Base-by-base conservation (phyloP, 1,284 basidiomycete species). In the Anthracocystis setariae region DNA sequence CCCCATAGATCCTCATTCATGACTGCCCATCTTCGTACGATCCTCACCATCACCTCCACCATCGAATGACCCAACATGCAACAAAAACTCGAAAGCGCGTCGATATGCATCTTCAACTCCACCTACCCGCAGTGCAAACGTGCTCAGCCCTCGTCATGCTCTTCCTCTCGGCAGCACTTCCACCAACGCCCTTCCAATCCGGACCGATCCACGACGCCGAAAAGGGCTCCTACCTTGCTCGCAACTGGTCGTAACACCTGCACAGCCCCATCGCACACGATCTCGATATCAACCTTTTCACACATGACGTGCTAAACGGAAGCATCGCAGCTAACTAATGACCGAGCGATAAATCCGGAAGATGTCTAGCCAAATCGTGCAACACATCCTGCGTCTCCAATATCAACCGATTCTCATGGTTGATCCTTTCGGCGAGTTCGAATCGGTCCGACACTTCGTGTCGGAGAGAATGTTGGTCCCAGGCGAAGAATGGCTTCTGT, bases 151-250 rank as follows among this genome's bases (percentile, higher is more conserved):
- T 21, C 24, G 13, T 50, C 15, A 20, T 25, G 2, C 5, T 48
- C 5, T 18, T 48, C 2, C 4, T 49, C 2, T 0, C 49, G 5
- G 57, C 57, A 13, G 64, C 57, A 2, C 46, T 67, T 20, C 64
- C 64, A 21, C 5, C 23, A 17, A 56, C 57, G 5, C 64, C 64
- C 2, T 67, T 67, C 23, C 64, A 40, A 0, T 13, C 64, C 3
- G 64, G 64, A 17, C 53, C 57, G 8, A 53, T 67, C 15, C 24
- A 67, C 49, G 44, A 60, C 9, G 58, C 53, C 13, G 20, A 23
- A 1, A 67, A 67, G 23, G 63, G 63, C 8, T 61, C 57, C 54
- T 67, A 57, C 17, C 58, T 67, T 5, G 64, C 58, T 21, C 48
- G 9, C 20, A 21, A 17, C 1, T 48, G 35, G 35, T 5, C n/a